Percentiles rank a stretch among this genome's conserved stretches.
Conservation (phyloP, 805 yeast genomes). For the Myxozyma sirexii region DNA sequence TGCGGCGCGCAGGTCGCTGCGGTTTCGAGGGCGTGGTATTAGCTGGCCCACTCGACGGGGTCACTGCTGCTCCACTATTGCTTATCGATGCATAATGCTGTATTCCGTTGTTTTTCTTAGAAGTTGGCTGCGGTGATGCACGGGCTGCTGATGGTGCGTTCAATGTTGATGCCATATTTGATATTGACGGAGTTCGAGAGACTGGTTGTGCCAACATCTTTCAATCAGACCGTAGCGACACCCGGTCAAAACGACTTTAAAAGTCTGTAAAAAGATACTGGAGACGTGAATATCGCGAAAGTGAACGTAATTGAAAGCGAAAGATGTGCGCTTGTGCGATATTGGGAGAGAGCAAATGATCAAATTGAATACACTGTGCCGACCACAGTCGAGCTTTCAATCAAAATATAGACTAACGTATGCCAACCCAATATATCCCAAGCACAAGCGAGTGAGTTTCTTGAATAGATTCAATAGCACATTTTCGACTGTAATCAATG, state of each 20-base stretch:
- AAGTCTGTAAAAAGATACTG: too few relatives aligned
- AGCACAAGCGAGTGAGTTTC: background rate
- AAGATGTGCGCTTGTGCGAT: background rate
- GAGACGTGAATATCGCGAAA: background rate
- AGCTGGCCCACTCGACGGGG: background rate
- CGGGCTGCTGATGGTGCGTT: conserved; percentile 19
- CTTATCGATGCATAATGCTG: conserved; percentile 5
- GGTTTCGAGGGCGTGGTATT: conserved; percentile 30
- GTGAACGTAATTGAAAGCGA: background rate
- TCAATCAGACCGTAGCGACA: background rate
- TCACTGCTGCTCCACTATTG: background rate
- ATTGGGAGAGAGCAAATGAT: conserved; percentile 4
- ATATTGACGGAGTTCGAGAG: conserved; percentile 13
- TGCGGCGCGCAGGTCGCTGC: conserved; percentile 43
- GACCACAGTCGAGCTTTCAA: background rate
- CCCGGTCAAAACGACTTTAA: background rate
- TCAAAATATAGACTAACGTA: background rate
- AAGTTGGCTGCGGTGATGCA: conserved; percentile 28
- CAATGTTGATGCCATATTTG: conserved; percentile 11
- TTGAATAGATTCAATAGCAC: background rate
- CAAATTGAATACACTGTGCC: background rate
- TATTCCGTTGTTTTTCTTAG: conserved; percentile 6
- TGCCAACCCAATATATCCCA: too few relatives aligned
- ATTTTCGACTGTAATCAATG: background rate
- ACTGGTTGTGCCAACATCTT: conserved; percentile 13